Conservation (phyloP, 2,329 filamentous ascomycete species). For the Ophiocordyceps australis region DNA sequence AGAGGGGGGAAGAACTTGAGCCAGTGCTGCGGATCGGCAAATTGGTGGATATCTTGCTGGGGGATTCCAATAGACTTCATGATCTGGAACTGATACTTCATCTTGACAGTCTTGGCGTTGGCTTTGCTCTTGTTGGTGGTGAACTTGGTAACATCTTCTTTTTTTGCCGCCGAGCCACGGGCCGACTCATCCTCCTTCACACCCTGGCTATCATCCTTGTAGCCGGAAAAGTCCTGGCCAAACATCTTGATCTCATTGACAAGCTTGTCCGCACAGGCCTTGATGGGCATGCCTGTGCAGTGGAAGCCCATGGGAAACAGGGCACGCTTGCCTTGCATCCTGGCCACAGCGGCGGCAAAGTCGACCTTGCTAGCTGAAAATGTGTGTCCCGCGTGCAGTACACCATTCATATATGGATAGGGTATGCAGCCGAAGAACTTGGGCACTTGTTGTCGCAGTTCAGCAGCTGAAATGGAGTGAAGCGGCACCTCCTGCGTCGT, state of each 20-base stretch:
- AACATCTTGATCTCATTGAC: conserved; percentile 79
- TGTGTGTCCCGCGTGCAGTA: conserved; percentile 75
- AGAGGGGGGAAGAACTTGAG: conserved; percentile 61
- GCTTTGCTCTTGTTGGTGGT: conserved; percentile 85
- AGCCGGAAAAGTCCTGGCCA: conserved; percentile 68
- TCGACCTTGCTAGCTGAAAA: conserved; percentile 90
- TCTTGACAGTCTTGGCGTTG: conserved; percentile 72
- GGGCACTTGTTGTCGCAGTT: conserved; percentile 63
- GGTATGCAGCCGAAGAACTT: conserved; percentile 64
- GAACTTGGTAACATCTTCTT: conserved; percentile 83
- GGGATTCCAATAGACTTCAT: conserved; percentile 86
- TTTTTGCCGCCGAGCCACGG: conserved; percentile 43
- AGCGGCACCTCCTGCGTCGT: conserved; percentile 60
- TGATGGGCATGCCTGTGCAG: conserved; percentile 90
- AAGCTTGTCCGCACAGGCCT: conserved; percentile 91
- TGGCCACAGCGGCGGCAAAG: conserved; percentile 69
- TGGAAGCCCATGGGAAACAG: conserved; percentile 91
- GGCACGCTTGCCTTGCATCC: conserved; percentile 77
- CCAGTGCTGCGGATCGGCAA: conserved; percentile 85
- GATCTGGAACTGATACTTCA: conserved; percentile 93
- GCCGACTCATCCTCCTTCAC: conserved; percentile 11
- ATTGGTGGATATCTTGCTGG: conserved; percentile 75
- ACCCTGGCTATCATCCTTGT: conserved; percentile 38
- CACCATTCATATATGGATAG: conserved; percentile 64
- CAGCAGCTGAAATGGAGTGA: conserved; percentile 51